A percentile compares a stretch with the other conserved stretches of the same genome.
Evolutionary conservation across 83 land plant species (phyloP).

Genomic region (Thuja plicata): DNA sequence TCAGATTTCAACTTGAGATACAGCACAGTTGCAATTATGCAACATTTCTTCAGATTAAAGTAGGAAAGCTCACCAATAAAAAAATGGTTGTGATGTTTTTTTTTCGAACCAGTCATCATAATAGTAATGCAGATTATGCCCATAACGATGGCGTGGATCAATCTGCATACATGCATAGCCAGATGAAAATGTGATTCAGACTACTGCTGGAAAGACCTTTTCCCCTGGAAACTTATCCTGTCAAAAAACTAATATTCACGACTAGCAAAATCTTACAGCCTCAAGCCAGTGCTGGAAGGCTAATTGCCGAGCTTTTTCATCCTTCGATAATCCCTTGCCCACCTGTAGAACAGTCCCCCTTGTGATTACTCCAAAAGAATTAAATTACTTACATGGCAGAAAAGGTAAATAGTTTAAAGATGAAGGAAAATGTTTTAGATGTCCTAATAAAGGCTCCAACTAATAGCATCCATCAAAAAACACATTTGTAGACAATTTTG

Average conservation of each 20-base stretch:
- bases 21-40: neutral
- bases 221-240: neutral
- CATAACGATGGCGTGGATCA: conserved; percentile 96
- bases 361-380: neutral
- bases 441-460: neutral
- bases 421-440: neutral
- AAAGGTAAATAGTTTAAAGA: neutral
- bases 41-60: neutral
- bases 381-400: neutral
- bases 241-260: neutral
- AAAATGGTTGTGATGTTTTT: conserved; percentile 79
- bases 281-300: conserved; percentile 99
- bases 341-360: conserved; percentile 44
- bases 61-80: conserved; percentile 65
- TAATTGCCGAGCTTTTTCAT: conserved; percentile 85
- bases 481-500: neutral
- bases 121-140: conserved; percentile 84
- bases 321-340: conserved; percentile 92
- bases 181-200: neutral
- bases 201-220: neutral
- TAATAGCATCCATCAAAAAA: neutral
- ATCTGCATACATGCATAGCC: conserved; percentile 46
- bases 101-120: conserved; percentile 67
- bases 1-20: neutral
- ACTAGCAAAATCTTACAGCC: conserved; percentile 67